Base-by-base conservation (phyloP, 2,329 filamentous ascomycete genomes). In the Ophiostoma australiae region DNA sequence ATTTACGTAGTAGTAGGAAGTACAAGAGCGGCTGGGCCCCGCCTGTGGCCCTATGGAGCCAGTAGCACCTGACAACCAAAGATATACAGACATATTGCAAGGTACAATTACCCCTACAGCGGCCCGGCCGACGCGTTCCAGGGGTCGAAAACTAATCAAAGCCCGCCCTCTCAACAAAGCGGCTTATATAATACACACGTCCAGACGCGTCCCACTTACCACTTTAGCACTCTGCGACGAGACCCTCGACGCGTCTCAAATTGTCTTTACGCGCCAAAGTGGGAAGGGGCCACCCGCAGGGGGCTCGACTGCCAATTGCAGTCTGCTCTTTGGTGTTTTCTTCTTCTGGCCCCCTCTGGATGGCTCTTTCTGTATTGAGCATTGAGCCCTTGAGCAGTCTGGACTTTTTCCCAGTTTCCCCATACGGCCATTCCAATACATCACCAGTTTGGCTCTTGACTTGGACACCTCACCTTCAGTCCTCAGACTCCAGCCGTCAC, bases 191-290 rank as follows among this genome's bases (percentile, higher is more conserved):
- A 66, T 66, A 66, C 63, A 74, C 73, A 72, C 73, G 73, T 71
- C 69, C 65, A 33, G 63, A 66, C 63, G 63, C 63, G 63, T 66
- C 35, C 58, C 23, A 63, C 27, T 58, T 27, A 63, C 52, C 52
- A 58, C 52, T 58, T 58, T 27, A 27, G 23, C 27, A 65, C 58
- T 63, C 31, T 65, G 20, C 31, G 33, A 20, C 20, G 31, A 65
- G 23, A 39, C 23, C 11, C 65, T n/a, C 31, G 71, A 74, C 73
- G 73, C 73, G 73, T 74, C 71, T 41, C 39, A 39, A 66, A 39
- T 66, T 66, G 35, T n/a, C 41, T 69, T 61, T 69, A 39, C 35
- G 41, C 39, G 66, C 41, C 23, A 65, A 72, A 68, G 67, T 67
- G 69, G 68, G 72, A 73, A 72, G 67, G 71, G n/a, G 65, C 69